Evolutionary conservation across 2,329 filamentous ascomycete genomes (phyloP).

Genomic region (Verticillium albo-atrum): DNA sequence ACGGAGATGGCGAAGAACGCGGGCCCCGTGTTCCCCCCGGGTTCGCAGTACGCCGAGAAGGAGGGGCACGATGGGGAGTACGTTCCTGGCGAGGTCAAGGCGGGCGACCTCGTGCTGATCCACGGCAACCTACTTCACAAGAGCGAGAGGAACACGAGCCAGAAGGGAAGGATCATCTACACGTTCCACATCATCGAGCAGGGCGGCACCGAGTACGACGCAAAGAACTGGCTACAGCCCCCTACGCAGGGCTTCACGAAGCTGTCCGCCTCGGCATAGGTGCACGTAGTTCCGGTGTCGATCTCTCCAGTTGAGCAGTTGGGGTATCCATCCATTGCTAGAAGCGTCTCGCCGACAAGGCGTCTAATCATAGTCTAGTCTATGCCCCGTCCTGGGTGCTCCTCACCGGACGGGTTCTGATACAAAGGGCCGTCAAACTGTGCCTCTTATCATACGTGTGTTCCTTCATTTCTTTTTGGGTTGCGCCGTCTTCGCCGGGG

Average conservation of each 20-base stretch:
- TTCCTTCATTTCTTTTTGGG: neutral
- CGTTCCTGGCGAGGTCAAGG: constrained; percentile 80
- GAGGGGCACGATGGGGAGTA: constrained; percentile 53
- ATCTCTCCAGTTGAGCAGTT: neutral
- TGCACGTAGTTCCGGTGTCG: neutral
- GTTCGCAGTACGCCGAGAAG: constrained; percentile 39
- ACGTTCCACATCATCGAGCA: constrained; percentile 97
- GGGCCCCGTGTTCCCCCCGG: constrained; percentile 58
- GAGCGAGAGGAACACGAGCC: constrained; percentile 86
- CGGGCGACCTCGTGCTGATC: constrained; percentile 85
- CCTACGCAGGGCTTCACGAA: constrained; percentile 74
- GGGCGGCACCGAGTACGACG: constrained; percentile 68
- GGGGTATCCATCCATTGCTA: constrained; percentile 10
- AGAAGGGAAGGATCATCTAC: constrained; percentile 88
- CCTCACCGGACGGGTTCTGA: neutral
- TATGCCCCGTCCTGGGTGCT: neutral
- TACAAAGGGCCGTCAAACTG: too few relatives aligned
- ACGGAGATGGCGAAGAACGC: constrained; percentile 70
- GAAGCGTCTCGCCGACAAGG: constrained; percentile 5
- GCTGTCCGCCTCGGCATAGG: constrained; percentile 37
- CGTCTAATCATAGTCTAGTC: neutral
- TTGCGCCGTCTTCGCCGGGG: neutral
- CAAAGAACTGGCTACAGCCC: constrained; percentile 89
- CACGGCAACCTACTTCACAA: constrained; percentile 95
- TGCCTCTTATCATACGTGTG: neutral